Percentiles rank a stretch among this genome's conserved stretches.
Conservation (phyloP, 257 asterid genomes). For the Echites panduratus region DNA sequence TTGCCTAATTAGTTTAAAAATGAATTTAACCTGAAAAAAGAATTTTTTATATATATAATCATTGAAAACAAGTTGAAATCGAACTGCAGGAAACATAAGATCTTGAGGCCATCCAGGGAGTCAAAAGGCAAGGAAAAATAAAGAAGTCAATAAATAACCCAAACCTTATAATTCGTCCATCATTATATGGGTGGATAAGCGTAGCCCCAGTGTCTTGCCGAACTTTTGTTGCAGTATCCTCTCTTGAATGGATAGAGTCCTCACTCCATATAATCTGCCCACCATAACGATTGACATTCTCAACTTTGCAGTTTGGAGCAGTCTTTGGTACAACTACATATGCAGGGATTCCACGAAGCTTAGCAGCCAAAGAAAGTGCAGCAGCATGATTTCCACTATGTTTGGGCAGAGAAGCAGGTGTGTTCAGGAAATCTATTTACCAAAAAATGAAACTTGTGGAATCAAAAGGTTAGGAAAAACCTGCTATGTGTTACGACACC, state of each 20-base stretch:
- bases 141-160: neutral
- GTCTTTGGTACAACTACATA: conserved; percentile 69
- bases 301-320: conserved; percentile 95
- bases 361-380: conserved; percentile 95
- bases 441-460: conserved; percentile 6
- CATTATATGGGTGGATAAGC: conserved; percentile 88
- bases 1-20: neutral
- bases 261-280: conserved; percentile 85
- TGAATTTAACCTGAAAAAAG: neutral
- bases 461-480: conserved; percentile 24
- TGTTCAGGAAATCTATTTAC: conserved; percentile 15
- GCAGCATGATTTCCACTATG: conserved; percentile 97
- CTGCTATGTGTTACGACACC: conserved; percentile 98
- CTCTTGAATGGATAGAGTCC: conserved; percentile 64
- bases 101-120: neutral
- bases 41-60: neutral
- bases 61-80: neutral
- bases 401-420: conserved; percentile 24
- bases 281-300: conserved; percentile 79
- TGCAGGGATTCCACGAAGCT: conserved; percentile 79
- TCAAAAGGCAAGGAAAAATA: neutral
- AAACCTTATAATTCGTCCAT: conserved; percentile 77
- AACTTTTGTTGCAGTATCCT: conserved; percentile 63
- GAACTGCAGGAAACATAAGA: neutral
- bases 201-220: conserved; percentile 66